A percentile compares a stretch with the other conserved stretches of the same genome.
Conservation (phyloP, 208 protist genomes). For the Hexamita inflata region DNA sequence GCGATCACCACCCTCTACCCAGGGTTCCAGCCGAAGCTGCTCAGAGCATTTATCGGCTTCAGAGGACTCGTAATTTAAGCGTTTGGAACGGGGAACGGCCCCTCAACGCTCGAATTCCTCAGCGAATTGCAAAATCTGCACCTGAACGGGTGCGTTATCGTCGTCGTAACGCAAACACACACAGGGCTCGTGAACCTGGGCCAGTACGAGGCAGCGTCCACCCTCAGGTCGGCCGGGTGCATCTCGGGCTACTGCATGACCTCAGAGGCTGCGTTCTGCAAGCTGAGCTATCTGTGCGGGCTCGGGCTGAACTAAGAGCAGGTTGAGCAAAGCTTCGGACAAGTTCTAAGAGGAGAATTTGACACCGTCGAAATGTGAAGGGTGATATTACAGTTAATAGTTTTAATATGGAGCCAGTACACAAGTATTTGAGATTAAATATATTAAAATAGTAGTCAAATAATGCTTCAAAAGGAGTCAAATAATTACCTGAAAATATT, state of each 20-base stretch:
- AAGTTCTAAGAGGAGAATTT: constrained; percentile 4
- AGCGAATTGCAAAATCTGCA: background rate
- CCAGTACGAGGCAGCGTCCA: constrained; percentile 56
- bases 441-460: background rate
- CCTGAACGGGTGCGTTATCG: constrained; percentile 57
- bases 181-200: constrained; percentile 44
- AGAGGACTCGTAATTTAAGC: constrained; percentile 64
- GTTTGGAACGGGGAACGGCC: constrained; percentile 74
- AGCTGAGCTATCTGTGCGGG: background rate
- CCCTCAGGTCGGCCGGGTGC: background rate
- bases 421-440: background rate
- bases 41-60: constrained; percentile 27
- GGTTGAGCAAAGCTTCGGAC: background rate
- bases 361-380: background rate
- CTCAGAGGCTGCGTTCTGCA: constrained; percentile 29
- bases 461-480: background rate
- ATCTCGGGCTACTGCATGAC: constrained; percentile 27
- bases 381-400: background rate
- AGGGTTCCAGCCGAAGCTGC: constrained; percentile 42
- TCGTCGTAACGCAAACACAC: constrained; percentile 58
- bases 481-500: background rate
- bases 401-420: background rate
- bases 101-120: constrained; percentile 46
- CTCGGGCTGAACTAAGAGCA: background rate
- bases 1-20: constrained; percentile 55